These are phyloP conservation scores for Sporothrix pseudoabietina DNA, from an alignment of 2,329 filamentous ascomycete genomes.

Conservation along the genomic window DNA sequence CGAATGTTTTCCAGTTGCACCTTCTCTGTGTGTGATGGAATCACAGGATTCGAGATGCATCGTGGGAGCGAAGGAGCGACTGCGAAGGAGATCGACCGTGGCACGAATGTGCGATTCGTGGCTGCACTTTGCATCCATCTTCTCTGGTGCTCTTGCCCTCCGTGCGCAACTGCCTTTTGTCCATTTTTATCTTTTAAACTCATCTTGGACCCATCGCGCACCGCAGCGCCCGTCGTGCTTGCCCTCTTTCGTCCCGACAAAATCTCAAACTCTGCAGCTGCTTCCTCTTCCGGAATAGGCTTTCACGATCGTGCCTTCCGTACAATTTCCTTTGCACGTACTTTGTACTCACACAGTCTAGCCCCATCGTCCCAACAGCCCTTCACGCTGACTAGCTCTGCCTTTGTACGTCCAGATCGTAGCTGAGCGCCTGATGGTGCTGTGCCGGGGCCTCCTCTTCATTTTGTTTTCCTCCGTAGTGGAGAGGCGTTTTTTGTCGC, in stretches of 20 bases:
- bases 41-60: neutral
- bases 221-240: conserved; percentile 7
- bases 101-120: neutral
- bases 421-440: neutral
- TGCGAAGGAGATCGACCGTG: neutral
- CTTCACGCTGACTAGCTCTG: neutral
- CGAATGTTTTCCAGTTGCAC: neutral
- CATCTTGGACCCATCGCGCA: neutral
- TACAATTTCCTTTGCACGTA: neutral
- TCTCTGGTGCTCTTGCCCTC: neutral
- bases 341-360: neutral
- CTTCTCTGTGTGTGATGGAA: neutral
- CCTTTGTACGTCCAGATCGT: neutral
- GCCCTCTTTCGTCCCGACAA: neutral
- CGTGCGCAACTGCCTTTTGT: neutral
- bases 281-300: conserved; percentile 18
- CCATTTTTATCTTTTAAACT: conserved; percentile 8
- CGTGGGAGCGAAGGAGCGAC: conserved; percentile 13
- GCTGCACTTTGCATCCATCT: neutral
- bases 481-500: neutral
- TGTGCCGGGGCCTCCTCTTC: conserved; percentile 19
- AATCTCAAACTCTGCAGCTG: neutral
- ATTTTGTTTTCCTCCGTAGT: conserved; percentile 16
- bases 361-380: neutral
- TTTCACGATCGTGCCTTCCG: conserved; percentile 12